These are phyloP conservation scores for Agaricus subrufescens DNA, from an alignment of 768 basidiomycete genomes.

Conservation along the genomic window DNA sequence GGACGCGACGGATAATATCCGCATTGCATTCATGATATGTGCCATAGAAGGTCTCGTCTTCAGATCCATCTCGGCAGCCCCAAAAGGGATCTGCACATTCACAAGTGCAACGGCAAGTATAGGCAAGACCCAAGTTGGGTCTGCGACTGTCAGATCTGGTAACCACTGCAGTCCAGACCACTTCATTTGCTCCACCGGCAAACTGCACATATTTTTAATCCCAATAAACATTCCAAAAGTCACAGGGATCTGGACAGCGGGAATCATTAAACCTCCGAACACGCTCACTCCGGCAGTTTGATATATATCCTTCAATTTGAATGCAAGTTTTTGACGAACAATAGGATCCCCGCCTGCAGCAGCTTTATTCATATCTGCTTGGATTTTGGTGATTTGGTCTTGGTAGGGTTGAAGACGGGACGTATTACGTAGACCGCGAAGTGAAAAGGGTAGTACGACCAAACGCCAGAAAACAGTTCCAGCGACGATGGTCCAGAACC, in stretches of 20 bases:
- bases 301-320: conserved; percentile 54
- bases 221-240: conserved; percentile 84
- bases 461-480: conserved; percentile 60
- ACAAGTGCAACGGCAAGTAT: conserved; percentile 49
- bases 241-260: conserved; percentile 63
- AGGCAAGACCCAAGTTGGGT: conserved; percentile 76
- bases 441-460: conserved; percentile 54
- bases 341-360: conserved; percentile 30
- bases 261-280: conserved; percentile 44
- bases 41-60: conserved; percentile 53
- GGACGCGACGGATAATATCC: conserved; percentile 47
- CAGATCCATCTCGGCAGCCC: conserved; percentile 51
- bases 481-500: conserved; percentile 79
- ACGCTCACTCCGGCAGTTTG: conserved; percentile 59
- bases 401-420: conserved; percentile 59
- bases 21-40: conserved; percentile 67
- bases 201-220: conserved; percentile 61
- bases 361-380: conserved; percentile 37
- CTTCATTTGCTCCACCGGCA: conserved; percentile 71
- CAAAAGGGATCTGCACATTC: conserved; percentile 65
- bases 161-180: conserved; percentile 72
- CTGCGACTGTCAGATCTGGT: conserved; percentile 72
- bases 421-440: conserved; percentile 52
- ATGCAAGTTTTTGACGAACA: conserved; percentile 49
- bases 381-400: conserved; percentile 41